Conservation (phyloP, 352 stramenopile species). For the Phytophthora ramorum region DNA sequence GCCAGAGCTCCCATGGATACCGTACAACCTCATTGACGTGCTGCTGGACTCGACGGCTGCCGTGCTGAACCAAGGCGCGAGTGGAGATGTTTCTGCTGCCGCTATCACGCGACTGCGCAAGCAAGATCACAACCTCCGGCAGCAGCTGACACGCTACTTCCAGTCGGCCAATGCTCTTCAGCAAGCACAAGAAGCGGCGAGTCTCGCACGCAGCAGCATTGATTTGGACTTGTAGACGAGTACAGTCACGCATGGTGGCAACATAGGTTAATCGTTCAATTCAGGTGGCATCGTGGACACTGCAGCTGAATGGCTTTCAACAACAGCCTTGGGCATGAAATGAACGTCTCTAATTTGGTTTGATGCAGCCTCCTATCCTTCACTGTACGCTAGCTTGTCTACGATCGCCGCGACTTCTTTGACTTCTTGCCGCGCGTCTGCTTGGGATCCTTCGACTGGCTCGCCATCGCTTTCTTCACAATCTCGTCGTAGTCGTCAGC, state of each 20-base stretch:
- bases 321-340: conserved; percentile 6
- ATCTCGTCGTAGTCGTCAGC: conserved; percentile 82
- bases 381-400: conserved; percentile 17
- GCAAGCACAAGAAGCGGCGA: conserved; percentile 57
- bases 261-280: not conserved
- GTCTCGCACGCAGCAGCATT: conserved; percentile 42
- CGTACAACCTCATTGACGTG: conserved; percentile 72
- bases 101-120: conserved; percentile 34
- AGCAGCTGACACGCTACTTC: conserved; percentile 61
- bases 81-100: conserved; percentile 18
- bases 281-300: no score
- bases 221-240: conserved; percentile 31
- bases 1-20: conserved; percentile 62
- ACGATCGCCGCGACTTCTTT: conserved; percentile 50
- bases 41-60: conserved; percentile 58
- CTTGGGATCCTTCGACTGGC: conserved; percentile 46
- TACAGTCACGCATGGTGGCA: conserved; percentile 1
- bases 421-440: conserved; percentile 32
- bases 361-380: conserved; percentile 24
- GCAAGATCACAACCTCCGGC: conserved; percentile 45
- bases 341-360: conserved; percentile 29
- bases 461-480: conserved; percentile 67
- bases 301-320: not conserved
- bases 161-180: conserved; percentile 55
- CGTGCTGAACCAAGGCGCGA: conserved; percentile 35